A percentile compares a stretch with the other conserved stretches of the same genome.
phyloP scores from a whole-genome alignment of 2,329 filamentous ascomycete species.

The Xylaria sp. region DNA sequence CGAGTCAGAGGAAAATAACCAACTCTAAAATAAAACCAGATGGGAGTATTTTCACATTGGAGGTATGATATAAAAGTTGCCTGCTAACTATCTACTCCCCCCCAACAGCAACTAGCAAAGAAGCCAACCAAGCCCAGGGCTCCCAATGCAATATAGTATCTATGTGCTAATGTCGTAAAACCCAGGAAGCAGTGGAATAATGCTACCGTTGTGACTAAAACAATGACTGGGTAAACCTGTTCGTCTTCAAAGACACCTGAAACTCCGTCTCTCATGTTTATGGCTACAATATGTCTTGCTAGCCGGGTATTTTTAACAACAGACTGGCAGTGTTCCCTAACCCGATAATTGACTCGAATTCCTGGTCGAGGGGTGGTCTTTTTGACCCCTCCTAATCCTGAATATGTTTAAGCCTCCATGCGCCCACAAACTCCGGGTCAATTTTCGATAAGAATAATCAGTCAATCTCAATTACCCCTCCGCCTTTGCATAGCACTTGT shows the following conservation, averaged over 20 bases:
- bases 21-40: neutral
- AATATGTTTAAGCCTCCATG: conserved; percentile 23
- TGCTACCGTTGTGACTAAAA: neutral
- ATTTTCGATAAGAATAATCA: conserved; percentile 3
- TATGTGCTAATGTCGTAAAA: conserved; percentile 28
- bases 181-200: conserved; percentile 17
- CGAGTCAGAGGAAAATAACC: neutral
- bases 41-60: conserved; percentile 4
- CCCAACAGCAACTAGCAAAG: conserved; percentile 12
- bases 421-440: conserved; percentile 31
- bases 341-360: conserved; percentile 14
- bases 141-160: conserved; percentile 29
- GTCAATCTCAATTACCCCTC: conserved; percentile 21
- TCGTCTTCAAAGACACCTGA: conserved; percentile 28
- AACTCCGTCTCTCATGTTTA: conserved; percentile 37
- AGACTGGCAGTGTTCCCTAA: conserved; percentile 20
- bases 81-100: conserved; percentile 6
- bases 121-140: conserved; percentile 23
- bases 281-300: conserved; percentile 33
- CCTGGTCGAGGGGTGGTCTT: neutral
- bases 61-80: conserved; percentile 12
- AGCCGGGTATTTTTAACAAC: conserved; percentile 39
- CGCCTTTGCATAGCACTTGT: conserved; percentile 48
- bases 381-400: conserved; percentile 6
- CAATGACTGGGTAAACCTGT: conserved; percentile 5